Conservation (phyloP, 1,284 basidiomycete genomes). For the Abortiporus biennis region DNA sequence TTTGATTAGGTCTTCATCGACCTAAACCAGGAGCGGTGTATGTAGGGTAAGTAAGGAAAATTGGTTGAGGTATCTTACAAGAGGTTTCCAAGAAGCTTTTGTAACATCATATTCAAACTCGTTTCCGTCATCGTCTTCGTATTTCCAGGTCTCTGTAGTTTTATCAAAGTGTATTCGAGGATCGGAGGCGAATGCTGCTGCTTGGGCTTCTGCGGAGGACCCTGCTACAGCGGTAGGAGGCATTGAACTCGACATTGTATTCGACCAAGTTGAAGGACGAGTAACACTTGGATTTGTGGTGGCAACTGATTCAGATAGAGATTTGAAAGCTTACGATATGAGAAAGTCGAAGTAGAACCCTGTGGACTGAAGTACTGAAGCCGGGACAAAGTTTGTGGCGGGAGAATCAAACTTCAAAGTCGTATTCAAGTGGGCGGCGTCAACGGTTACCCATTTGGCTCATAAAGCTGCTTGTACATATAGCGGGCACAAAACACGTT, state of each 20-base stretch:
- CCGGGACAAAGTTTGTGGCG: no score
- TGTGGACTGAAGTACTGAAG: no score
- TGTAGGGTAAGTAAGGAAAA: no score
- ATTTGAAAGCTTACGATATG: no score
- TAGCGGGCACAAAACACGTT: no score
- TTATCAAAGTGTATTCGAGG: constrained; percentile 79
- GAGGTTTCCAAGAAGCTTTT: constrained; percentile 75
- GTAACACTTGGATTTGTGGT: no score
- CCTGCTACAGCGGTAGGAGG: constrained; percentile 44
- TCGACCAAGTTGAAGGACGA: not conserved
- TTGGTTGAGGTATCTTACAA: constrained; percentile 60
- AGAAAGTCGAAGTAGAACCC: no score
- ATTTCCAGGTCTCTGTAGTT: constrained; percentile 74
- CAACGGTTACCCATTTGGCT: no score
- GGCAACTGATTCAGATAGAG: not conserved
- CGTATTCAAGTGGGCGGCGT: no score
- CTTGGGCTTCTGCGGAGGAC: constrained; percentile 47
- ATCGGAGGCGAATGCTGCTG: constrained; percentile 69
- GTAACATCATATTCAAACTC: constrained; percentile 84
- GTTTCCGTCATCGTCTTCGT: constrained; percentile 82
- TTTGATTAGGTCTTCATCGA: constrained; percentile 78
- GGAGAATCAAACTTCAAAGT: no score
- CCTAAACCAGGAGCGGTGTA: constrained; percentile 29
- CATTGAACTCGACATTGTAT: constrained; percentile 16
- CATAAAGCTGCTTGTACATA: no score